Evolutionary conservation across 2,329 filamentous ascomycete species (phyloP).

Genomic region (Beauveria bassiana): DNA sequence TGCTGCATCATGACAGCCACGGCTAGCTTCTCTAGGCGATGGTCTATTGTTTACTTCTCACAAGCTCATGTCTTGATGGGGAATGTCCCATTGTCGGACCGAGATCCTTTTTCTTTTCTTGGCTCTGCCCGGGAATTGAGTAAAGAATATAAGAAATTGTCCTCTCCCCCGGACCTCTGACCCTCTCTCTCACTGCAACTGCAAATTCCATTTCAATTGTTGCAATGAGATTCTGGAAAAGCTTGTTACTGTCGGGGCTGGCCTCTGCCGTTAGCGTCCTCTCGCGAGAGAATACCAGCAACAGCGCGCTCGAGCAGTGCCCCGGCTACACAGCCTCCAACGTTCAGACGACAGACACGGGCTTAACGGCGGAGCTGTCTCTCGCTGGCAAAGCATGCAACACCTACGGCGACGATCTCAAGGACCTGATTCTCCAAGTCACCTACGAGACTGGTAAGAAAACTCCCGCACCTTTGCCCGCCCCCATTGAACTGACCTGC

Average conservation of each 20-base stretch:
- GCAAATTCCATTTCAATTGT: too few species aligned
- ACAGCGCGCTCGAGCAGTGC: slow-evolving; percentile 34
- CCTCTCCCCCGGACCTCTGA: not conserved
- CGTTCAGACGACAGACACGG: slow-evolving; percentile 38
- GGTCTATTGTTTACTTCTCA: not conserved
- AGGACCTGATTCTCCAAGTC: slow-evolving; percentile 43
- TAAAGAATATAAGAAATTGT: not conserved
- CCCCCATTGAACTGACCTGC: not conserved
- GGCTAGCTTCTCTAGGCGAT: too few species aligned
- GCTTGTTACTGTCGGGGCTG: slow-evolving; percentile 15
- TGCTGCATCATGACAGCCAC: not conserved
- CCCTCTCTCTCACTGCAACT: not conserved
- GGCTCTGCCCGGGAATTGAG: not conserved
- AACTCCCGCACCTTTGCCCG: not conserved
- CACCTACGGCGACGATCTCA: slow-evolving; percentile 18
- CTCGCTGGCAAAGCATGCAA: slow-evolving; percentile 20
- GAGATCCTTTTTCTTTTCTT: not conserved
- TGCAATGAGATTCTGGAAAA: slow-evolving; percentile 17
- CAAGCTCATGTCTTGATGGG: not conserved
- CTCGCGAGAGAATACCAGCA: slow-evolving; percentile 13
- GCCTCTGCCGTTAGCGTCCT: slow-evolving; percentile 15
- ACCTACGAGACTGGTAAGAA: slow-evolving; percentile 54
- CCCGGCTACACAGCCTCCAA: slow-evolving; percentile 59
- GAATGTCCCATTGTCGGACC: not conserved
- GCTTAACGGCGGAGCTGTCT: slow-evolving; percentile 36